Conservation (phyloP, 352 stramenopile species). For the Globisporangium nagaii region DNA sequence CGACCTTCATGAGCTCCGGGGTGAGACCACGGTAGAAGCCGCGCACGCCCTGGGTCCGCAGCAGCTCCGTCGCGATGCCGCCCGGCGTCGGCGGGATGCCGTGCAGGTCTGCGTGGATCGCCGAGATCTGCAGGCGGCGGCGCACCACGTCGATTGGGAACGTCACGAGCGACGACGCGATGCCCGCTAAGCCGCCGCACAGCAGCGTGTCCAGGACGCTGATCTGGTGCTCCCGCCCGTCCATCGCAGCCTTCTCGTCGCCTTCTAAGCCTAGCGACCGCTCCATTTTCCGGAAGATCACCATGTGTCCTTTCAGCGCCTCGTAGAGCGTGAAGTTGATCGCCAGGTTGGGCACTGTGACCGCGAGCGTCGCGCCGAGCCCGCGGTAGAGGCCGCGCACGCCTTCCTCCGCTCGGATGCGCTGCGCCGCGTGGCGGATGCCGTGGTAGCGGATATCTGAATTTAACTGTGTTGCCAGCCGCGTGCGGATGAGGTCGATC, state of each 20-base stretch:
- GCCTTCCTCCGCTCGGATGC: constrained; percentile 88
- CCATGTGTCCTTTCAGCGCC: constrained; percentile 87
- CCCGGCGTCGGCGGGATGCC: constrained; percentile 64
- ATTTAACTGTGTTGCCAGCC: constrained; percentile 92
- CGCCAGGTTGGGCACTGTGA: constrained; percentile 94
- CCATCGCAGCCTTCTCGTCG: constrained; percentile 13
- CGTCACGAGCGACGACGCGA: constrained; percentile 89
- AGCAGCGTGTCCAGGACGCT: constrained; percentile 84
- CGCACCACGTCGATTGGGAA: constrained; percentile 95
- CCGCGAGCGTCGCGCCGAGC: constrained; percentile 90
- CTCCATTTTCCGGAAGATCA: constrained; percentile 65
- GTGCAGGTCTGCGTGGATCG: constrained; percentile 63
- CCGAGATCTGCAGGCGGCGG: constrained; percentile 93
- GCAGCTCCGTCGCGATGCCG: constrained; percentile 74
- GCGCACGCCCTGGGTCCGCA: constrained; percentile 55
- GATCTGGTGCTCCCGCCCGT: constrained; percentile 22
- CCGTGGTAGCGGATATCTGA: constrained; percentile 85
- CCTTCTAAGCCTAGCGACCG: constrained; percentile 20
- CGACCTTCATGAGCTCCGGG: constrained; percentile 95
- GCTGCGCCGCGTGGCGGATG: constrained; percentile 91
- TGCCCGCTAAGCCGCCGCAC: constrained; percentile 88
- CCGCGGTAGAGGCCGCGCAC: constrained; percentile 91
- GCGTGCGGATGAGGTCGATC: constrained; percentile 94
- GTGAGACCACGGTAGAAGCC: constrained; percentile 89
- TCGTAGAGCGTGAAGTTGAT: constrained; percentile 97